These are phyloP conservation scores for Tuber indicum DNA, from an alignment of 495 filamentous ascomycete genomes.

Conservation along the genomic window DNA sequence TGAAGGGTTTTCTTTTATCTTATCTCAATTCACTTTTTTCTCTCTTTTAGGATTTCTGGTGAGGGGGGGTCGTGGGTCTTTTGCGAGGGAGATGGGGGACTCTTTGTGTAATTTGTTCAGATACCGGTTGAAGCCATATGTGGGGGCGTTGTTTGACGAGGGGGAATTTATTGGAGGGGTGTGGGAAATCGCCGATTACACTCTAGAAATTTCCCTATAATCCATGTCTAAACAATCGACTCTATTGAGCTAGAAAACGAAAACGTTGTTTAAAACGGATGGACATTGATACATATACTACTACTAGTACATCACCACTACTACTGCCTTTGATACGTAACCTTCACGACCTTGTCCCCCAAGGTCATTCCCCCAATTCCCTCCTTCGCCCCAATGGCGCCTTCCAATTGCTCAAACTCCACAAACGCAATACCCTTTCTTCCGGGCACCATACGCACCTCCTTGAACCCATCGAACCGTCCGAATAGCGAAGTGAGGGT, in stretches of 20 bases:
- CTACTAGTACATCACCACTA: neutral
- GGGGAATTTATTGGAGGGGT: neutral
- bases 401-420: conserved; percentile 84
- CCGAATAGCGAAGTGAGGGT: conserved; percentile 72
- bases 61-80: neutral
- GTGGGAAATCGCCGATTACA: neutral
- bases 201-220: neutral
- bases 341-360: conserved; percentile 63
- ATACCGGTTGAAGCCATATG: neutral
- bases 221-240: neutral
- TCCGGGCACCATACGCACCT: conserved; percentile 81
- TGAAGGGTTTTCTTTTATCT: conserved; percentile 1
- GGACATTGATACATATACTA: neutral
- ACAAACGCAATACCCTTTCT: conserved; percentile 90
- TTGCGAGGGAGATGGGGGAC: neutral
- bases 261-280: neutral
- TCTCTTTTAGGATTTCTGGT: neutral
- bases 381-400: conserved; percentile 92
- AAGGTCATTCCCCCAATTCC: conserved; percentile 83
- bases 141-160: neutral
- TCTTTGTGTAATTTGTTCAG: neutral
- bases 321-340: conserved; percentile 88
- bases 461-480: conserved; percentile 88
- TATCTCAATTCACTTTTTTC: neutral
- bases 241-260: neutral